These are phyloP conservation scores for Wickerhamiella slavikovae DNA, from an alignment of 805 yeast genomes.

Conservation along the genomic window DNA sequence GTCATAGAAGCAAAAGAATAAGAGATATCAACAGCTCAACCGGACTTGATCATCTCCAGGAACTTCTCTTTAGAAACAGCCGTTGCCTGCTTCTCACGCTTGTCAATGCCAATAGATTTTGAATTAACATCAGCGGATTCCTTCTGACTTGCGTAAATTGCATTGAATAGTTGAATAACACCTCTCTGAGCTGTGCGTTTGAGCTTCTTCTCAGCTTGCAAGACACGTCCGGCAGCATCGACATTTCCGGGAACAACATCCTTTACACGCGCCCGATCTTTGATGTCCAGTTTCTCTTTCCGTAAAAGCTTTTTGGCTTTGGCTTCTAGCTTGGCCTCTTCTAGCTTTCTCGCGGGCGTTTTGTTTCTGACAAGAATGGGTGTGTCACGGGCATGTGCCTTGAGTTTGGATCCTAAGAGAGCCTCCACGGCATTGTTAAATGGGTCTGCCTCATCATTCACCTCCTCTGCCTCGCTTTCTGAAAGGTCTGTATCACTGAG, in stretches of 20 bases:
- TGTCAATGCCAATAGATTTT: constrained; percentile 7
- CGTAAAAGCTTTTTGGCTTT: constrained; percentile 56
- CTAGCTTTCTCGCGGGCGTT: constrained; percentile 51
- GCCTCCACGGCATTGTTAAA: constrained; percentile 75
- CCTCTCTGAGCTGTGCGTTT: constrained; percentile 77
- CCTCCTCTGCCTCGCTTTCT: constrained; percentile 10
- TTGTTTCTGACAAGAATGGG: constrained; percentile 78
- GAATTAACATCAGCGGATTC: constrained; percentile 21
- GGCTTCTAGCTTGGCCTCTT: constrained; percentile 60
- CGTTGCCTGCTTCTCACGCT: constrained; percentile 28
- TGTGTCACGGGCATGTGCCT: constrained; percentile 73
- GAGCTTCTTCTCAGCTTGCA: constrained; percentile 48
- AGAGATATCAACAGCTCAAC: constrained; percentile 5
- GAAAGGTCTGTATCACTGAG: constrained; percentile 11
- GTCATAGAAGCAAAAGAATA: constrained; percentile 2
- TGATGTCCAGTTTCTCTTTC: constrained; percentile 46
- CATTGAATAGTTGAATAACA: constrained; percentile 68
- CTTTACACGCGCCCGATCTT: constrained; percentile 46
- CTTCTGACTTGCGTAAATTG: constrained; percentile 54
- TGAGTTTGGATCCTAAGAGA: constrained; percentile 62
- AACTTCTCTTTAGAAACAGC: constrained; percentile 81
- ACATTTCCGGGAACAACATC: constrained; percentile 40
- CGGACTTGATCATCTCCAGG: constrained; percentile 50
- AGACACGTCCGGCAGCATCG: constrained; percentile 32
- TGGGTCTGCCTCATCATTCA: constrained; percentile 25